Conservation (phyloP, 345 rosid genomes). For the Camelina hispida region DNA sequence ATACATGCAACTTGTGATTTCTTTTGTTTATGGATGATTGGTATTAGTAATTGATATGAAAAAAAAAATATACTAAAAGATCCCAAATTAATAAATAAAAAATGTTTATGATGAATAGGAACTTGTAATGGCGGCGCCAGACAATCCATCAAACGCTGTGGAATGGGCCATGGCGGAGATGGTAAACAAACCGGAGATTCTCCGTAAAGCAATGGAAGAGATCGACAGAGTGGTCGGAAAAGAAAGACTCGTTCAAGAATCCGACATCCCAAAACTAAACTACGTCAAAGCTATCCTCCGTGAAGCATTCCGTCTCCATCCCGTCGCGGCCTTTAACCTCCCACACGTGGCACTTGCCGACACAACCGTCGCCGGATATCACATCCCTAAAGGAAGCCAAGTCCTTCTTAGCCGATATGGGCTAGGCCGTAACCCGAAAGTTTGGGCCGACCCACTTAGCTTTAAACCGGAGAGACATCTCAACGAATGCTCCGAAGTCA, state of each 20-base stretch:
- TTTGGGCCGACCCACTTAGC: constrained; percentile 46
- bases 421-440: constrained; percentile 49
- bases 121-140: constrained; percentile 49
- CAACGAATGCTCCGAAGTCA: constrained; percentile 46
- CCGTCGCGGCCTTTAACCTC: constrained; percentile 49
- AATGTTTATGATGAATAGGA: constrained; percentile 36
- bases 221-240: constrained; percentile 48
- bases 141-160: constrained; percentile 50
- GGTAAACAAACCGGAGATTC: constrained; percentile 47
- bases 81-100: background rate
- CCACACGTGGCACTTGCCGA: constrained; percentile 50
- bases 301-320: constrained; percentile 50
- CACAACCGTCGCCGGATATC: constrained; percentile 48
- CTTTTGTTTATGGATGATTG: background rate
- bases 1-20: background rate
- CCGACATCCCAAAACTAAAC: constrained; percentile 47
- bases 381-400: constrained; percentile 49
- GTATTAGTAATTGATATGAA: background rate
- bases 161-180: constrained; percentile 52
- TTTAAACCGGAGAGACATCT: constrained; percentile 51
- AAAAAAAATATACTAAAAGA: background rate
- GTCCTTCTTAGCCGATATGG: constrained; percentile 45
- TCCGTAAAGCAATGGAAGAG: constrained; percentile 47
- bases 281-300: constrained; percentile 47
- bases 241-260: constrained; percentile 50